Evolutionary conservation across 331 rosid species (phyloP).

Genomic region (Erythrophleum ivorense): DNA sequence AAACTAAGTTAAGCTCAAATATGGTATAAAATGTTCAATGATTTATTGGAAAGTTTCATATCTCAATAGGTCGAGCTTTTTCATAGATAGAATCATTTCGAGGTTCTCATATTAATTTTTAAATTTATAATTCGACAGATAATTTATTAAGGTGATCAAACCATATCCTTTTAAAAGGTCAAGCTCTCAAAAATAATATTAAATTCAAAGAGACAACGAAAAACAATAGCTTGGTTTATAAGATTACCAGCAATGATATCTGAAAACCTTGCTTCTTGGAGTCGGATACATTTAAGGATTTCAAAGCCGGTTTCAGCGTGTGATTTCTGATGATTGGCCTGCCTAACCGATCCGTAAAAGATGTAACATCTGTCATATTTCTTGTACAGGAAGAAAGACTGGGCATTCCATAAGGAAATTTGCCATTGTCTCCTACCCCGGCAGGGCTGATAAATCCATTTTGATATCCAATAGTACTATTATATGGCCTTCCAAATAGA

Average conservation of each 20-base stretch:
- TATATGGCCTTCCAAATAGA: conserved; percentile 46
- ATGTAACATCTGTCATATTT: conserved; percentile 69
- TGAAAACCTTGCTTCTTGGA: conserved; percentile 65
- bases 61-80: background rate
- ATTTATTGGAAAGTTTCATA: background rate
- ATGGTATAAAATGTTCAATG: too few species aligned
- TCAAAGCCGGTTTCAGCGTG: conserved; percentile 51
- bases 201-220: background rate
- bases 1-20: background rate
- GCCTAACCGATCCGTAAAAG: conserved; percentile 59
- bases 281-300: conserved; percentile 50
- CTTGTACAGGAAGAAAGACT: conserved; percentile 56
- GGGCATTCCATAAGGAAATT: conserved; percentile 51
- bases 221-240: background rate
- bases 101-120: background rate
- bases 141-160: too few species aligned
- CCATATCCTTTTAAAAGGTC: too few species aligned
- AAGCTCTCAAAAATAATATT: too few species aligned
- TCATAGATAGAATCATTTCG: too few species aligned
- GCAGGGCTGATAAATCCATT: conserved; percentile 49
- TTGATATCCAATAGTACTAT: conserved; percentile 48
- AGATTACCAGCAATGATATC: conserved; percentile 59
- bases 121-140: background rate
- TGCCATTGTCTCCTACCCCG: conserved; percentile 39
- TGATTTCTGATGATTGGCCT: conserved; percentile 62